Conservation (phyloP, 345 rosid genomes). For the Ceriops tagal region DNA sequence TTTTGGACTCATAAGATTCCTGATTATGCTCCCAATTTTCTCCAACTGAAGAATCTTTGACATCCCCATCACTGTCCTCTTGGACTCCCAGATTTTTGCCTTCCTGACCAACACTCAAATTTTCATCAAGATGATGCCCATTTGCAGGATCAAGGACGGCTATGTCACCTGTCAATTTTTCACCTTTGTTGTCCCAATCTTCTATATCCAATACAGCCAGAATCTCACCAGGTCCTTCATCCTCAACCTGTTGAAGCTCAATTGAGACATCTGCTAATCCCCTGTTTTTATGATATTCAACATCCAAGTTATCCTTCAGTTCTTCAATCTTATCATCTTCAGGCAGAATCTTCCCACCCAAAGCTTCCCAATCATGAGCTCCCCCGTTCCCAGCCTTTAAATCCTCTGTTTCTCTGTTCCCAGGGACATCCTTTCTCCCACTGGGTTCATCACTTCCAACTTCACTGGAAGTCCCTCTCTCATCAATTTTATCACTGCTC, state of each 20-base stretch:
- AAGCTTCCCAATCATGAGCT: constrained; percentile 9
- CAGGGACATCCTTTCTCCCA: constrained; percentile 27
- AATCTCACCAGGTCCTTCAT: constrained; percentile 22
- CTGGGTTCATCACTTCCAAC: constrained; percentile 12
- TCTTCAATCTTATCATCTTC: constrained; percentile 20
- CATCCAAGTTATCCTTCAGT: constrained; percentile 22
- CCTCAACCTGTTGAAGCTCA: constrained; percentile 24
- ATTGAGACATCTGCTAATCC: constrained; percentile 13
- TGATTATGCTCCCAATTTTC: constrained; percentile 3
- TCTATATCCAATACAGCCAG: constrained; percentile 4
- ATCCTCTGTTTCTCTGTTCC: constrained; percentile 21
- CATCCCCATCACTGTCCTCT: constrained; percentile 20
- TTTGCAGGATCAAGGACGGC: constrained; percentile 4
- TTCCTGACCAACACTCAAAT: not conserved
- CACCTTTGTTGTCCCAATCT: constrained; percentile 12
- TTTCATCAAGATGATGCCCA: constrained; percentile 20
- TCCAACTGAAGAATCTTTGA: constrained; percentile 16
- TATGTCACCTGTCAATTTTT: constrained; percentile 17
- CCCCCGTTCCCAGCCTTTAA: constrained; percentile 19
- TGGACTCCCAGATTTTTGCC: constrained; percentile 1
- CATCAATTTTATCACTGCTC: constrained; percentile 36
- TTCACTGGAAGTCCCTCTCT: constrained; percentile 40
- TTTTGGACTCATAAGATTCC: constrained; percentile 5
- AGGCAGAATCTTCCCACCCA: constrained; percentile 13
- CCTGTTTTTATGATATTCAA: constrained; percentile 15